Percentiles rank a stretch among this genome's conserved stretches.
Evolutionary conservation across 2,329 filamentous ascomycete species (phyloP).

Genomic region (Pseudocercospora cruenta): DNA sequence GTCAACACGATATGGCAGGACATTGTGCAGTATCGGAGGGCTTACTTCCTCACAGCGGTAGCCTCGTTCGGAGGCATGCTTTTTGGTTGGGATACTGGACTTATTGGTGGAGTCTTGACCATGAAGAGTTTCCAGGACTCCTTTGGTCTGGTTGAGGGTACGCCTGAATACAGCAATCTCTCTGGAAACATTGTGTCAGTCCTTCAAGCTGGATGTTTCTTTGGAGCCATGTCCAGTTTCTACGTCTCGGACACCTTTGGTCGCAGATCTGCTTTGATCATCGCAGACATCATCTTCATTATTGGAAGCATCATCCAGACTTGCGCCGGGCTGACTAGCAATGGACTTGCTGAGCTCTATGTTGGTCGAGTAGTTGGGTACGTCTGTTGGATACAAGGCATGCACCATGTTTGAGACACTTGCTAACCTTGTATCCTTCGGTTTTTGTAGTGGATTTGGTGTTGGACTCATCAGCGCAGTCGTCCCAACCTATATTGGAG

Average conservation of each 20-base stretch:
- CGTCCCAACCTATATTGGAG: conserved; percentile 51
- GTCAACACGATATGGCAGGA: conserved; percentile 41
- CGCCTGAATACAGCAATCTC: conserved; percentile 42
- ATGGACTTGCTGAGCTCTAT: conserved; percentile 44
- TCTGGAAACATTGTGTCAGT: conserved; percentile 51
- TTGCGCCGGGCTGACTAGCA: conserved; percentile 38
- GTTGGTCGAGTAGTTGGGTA: too few relatives aligned
- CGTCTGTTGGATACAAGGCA: too few relatives aligned
- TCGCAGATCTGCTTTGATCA: conserved; percentile 46
- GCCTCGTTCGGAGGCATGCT: conserved; percentile 48
- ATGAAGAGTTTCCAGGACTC: conserved; percentile 50
- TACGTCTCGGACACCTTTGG: conserved; percentile 49
- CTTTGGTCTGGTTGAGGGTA: conserved; percentile 42
- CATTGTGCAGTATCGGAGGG: conserved; percentile 45
- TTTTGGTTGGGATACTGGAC: conserved; percentile 32
- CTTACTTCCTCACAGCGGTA: conserved; percentile 47
- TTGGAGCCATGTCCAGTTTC: conserved; percentile 48
- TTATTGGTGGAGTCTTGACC: conserved; percentile 45
- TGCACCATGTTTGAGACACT: too few relatives aligned
- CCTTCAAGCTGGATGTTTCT: conserved; percentile 50
- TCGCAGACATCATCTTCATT: conserved; percentile 48
- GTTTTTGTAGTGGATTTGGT: too few relatives aligned
- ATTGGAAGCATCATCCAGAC: conserved; percentile 48
- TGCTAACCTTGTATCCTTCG: too few relatives aligned
- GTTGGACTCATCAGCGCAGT: conserved; percentile 49